Conservation (phyloP, 2,329 filamentous ascomycete genomes). For the Colletotrichum caudatum region DNA sequence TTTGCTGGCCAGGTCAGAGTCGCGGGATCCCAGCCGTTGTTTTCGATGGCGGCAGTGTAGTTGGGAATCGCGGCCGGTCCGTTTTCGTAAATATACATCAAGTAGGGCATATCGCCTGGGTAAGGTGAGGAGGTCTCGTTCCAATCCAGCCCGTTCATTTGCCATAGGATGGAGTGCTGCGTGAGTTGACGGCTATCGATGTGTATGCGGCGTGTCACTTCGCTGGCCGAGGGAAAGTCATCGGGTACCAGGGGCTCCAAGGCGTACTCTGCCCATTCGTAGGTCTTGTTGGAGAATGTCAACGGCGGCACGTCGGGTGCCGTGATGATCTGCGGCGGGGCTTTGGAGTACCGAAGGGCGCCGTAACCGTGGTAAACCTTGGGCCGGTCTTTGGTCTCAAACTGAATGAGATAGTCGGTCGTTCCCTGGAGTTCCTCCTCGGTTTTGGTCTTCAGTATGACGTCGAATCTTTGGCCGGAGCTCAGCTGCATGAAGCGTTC, state of each 20-base stretch:
- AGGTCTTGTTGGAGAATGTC: slow-evolving; percentile 50
- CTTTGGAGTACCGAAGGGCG: slow-evolving; percentile 57
- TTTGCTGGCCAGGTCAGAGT: slow-evolving; percentile 64
- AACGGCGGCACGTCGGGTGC: slow-evolving; percentile 45
- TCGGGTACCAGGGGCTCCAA: slow-evolving; percentile 51
- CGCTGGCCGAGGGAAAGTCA: slow-evolving; percentile 54
- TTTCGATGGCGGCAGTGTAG: slow-evolving; percentile 61
- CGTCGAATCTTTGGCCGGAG: slow-evolving; percentile 71
- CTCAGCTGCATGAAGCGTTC: slow-evolving; percentile 66
- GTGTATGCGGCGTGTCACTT: slow-evolving; percentile 63
- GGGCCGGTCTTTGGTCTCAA: slow-evolving; percentile 64
- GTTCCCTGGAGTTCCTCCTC: slow-evolving; percentile 53
- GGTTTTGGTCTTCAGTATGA: slow-evolving; percentile 66
- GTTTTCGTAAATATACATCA: slow-evolving; percentile 65
- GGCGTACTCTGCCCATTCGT: slow-evolving; percentile 61
- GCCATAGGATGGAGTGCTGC: slow-evolving; percentile 32
- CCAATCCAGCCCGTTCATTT: slow-evolving; percentile 59
- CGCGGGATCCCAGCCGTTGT: slow-evolving; percentile 66
- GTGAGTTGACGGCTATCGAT: slow-evolving; percentile 50
- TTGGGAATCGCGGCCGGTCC: slow-evolving; percentile 60
- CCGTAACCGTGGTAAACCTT: slow-evolving; percentile 60
- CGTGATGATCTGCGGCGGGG: slow-evolving; percentile 26
- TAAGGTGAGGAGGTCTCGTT: slow-evolving; percentile 48
- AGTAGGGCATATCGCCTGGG: slow-evolving; percentile 54
- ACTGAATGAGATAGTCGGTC: slow-evolving; percentile 60